phyloP scores from a whole-genome alignment of 2,329 filamentous ascomycete genomes.

The Talaromyces funiculosus region DNA sequence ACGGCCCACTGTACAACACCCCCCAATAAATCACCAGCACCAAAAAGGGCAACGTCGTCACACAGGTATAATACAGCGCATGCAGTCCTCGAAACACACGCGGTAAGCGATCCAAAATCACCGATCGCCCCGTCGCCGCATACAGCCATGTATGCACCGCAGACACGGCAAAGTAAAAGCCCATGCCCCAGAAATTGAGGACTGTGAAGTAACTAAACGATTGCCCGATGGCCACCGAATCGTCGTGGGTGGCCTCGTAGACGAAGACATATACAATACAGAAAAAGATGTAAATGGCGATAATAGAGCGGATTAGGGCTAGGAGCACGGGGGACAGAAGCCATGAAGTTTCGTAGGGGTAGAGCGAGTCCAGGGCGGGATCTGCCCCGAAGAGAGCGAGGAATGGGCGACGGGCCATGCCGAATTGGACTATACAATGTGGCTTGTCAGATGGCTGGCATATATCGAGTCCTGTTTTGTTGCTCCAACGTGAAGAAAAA shows the following conservation, averaged over 20 bases:
- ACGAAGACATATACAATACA: slow-evolving; percentile 65
- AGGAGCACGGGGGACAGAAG: slow-evolving; percentile 58
- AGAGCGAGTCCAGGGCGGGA: slow-evolving; percentile 42
- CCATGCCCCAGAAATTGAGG: slow-evolving; percentile 75
- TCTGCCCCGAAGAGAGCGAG: slow-evolving; percentile 30
- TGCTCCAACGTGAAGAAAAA: not conserved
- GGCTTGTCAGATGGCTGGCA: not conserved
- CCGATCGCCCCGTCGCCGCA: slow-evolving; percentile 46
- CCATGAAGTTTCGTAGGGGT: slow-evolving; percentile 77
- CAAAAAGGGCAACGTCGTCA: slow-evolving; percentile 61
- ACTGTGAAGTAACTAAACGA: slow-evolving; percentile 79
- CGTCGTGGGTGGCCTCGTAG: slow-evolving; percentile 52
- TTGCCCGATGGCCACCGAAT: slow-evolving; percentile 44
- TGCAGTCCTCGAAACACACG: slow-evolving; percentile 61
- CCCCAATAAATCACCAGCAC: slow-evolving; percentile 69
- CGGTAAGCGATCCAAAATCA: slow-evolving; percentile 56
- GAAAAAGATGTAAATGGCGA: slow-evolving; percentile 61
- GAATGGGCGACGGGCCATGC: slow-evolving; percentile 13
- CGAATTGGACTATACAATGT: too few relatives aligned
- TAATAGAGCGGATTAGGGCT: slow-evolving; percentile 41
- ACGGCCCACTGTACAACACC: slow-evolving; percentile 50
- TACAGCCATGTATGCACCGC: slow-evolving; percentile 66
- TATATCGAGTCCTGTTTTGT: too few relatives aligned
- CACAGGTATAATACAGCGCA: slow-evolving; percentile 57
- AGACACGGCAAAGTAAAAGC: slow-evolving; percentile 68